These are phyloP conservation scores for Candida tallmaniae DNA, from an alignment of 805 yeast species.

Conservation along the genomic window DNA sequence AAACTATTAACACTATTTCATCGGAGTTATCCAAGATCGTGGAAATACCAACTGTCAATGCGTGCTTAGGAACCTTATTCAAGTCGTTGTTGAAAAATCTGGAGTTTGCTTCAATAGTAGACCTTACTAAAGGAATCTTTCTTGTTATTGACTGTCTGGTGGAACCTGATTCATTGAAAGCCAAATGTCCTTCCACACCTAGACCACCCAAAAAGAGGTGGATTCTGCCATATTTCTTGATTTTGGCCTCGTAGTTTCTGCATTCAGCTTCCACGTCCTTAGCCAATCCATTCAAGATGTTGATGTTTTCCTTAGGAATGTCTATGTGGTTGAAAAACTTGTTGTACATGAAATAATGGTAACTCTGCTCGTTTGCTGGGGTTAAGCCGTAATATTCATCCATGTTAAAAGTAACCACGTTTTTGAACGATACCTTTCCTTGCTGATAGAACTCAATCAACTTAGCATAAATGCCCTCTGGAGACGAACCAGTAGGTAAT, in stretches of 20 bases:
- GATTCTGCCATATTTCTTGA: constrained; percentile 45
- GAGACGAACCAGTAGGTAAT: constrained; percentile 59
- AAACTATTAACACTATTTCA: constrained; percentile 48
- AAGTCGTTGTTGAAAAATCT: constrained; percentile 46
- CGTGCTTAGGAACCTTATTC: constrained; percentile 46
- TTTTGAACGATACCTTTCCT: constrained; percentile 41
- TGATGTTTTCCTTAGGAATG: constrained; percentile 47
- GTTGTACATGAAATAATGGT: constrained; percentile 55
- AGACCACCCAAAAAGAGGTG: constrained; percentile 55
- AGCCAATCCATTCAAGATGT: constrained; percentile 52
- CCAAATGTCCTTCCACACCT: constrained; percentile 60
- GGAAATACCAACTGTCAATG: constrained; percentile 54
- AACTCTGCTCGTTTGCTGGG: constrained; percentile 47
- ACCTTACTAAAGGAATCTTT: constrained; percentile 41
- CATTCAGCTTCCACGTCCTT: constrained; percentile 44
- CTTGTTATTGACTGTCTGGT: constrained; percentile 43
- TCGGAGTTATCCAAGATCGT: constrained; percentile 53
- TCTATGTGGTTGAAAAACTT: constrained; percentile 54
- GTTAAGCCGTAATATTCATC: constrained; percentile 52
- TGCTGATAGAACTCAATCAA: constrained; percentile 41
- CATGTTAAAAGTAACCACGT: constrained; percentile 60
- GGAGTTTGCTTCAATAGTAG: constrained; percentile 50
- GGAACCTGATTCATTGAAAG: constrained; percentile 57
- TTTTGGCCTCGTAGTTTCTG: constrained; percentile 42
- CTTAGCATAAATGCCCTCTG: constrained; percentile 48